Evolutionary conservation across 2,329 filamentous ascomycete species (phyloP).

Genomic region (Sporothrix brunneoviolacea): DNA sequence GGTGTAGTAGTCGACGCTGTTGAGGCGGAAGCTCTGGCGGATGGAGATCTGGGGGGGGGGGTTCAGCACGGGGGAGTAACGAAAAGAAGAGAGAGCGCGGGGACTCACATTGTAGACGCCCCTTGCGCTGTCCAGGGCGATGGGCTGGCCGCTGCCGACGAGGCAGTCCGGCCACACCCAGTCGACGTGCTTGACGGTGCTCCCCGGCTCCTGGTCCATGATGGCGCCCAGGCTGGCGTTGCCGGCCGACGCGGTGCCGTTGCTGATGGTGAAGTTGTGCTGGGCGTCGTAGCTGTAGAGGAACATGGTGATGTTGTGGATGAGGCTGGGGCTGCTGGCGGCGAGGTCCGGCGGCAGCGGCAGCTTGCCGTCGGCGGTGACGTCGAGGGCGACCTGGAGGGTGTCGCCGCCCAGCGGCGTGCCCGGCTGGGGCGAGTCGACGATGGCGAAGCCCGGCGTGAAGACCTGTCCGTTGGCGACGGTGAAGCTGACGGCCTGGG

Average conservation of each 20-base stretch:
- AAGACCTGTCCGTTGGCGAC: conserved; percentile 60
- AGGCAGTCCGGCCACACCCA: conserved; percentile 67
- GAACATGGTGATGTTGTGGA: conserved; percentile 61
- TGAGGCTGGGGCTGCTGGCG: conserved; percentile 46
- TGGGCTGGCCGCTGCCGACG: conserved; percentile 50
- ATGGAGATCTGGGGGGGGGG: conserved; percentile 52
- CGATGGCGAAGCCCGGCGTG: conserved; percentile 60
- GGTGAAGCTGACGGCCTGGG: conserved; percentile 42
- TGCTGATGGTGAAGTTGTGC: conserved; percentile 63
- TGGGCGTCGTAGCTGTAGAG: conserved; percentile 56
- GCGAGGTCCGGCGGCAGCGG: conserved; percentile 48
- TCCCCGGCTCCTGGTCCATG: conserved; percentile 55
- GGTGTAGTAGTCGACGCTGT: conserved; percentile 58
- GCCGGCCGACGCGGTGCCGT: conserved; percentile 52
- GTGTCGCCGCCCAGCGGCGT: conserved; percentile 56
- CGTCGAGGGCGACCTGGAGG: conserved; percentile 60
- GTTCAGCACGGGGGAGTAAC: neutral
- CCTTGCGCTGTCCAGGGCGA: conserved; percentile 40
- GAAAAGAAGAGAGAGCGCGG: neutral
- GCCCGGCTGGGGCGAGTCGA: conserved; percentile 59
- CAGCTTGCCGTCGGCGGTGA: conserved; percentile 58
- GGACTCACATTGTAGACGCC: conserved; percentile 55
- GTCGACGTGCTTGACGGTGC: conserved; percentile 67
- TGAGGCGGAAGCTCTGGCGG: conserved; percentile 62
- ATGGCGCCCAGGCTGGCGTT: conserved; percentile 55